Base-by-base conservation (phyloP, 176 grass and related monocot species). In the Lolium multiflorum region DNA sequence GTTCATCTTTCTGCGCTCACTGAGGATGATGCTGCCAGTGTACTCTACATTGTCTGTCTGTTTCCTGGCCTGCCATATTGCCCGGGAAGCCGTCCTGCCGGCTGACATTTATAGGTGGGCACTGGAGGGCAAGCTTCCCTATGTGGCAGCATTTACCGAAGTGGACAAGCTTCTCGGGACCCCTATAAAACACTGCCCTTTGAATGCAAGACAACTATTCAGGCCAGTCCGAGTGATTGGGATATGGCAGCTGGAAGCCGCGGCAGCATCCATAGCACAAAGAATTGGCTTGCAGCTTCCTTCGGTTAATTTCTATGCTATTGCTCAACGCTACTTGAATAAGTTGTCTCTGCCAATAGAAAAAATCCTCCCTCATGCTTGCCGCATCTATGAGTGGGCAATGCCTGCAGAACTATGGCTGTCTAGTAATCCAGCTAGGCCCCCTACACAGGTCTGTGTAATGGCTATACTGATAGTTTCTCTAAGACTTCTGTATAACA, bases 41-140 rank as follows among this genome's bases (percentile, higher is more conserved):
- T 98, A 98, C 87, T 95, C 93, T 70, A 91, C 96, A 57, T 48
- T 98, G 57, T 85, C 93, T 52, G 89, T 98, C 68, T 93, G 83
- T 58, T 92, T 95, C 52, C 51, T 98, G 66, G 90, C 87, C 48
- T 98, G 96, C 59, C 93, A 93, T 91, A 49, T 93, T 72, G 85
- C 89, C 78, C 88, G 93, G 18, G 93, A 93, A 85, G 85, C 88
- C 61, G 56, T 98, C 74, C 83, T 98, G 52, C 93, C 93, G 4
- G 92, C 72, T 50, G 93, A 98, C 83, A 95, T 98, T 78, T 88
- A 83, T 81, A 82, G 86, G 76, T 98, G 89, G 96, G 80, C 67
- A 78, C 82, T 84, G 89, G 91, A 93, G 72, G 87, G 83, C 12
- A 92, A 98, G 76, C 86, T 98, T 81, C 91, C 88, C 18, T 98